phyloP scores from a whole-genome alignment of 345 rosid species.

The Cardamine chenopodiifolia region DNA sequence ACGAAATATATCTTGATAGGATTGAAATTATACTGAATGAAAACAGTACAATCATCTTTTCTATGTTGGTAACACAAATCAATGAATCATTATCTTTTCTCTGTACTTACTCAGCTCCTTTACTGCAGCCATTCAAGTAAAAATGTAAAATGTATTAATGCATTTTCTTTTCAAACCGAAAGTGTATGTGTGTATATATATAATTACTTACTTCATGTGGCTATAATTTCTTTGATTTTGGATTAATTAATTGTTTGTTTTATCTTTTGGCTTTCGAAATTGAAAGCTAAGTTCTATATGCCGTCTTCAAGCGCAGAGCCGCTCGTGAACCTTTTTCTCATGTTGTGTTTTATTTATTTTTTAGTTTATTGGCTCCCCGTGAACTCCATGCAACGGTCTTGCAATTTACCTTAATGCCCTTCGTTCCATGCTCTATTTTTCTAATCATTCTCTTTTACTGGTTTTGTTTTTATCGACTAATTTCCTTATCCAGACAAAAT shows the following conservation, averaged over 20 bases:
- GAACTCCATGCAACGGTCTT: slow-evolving; percentile 27
- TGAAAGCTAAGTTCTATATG: slow-evolving; percentile 20
- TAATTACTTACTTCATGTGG: slow-evolving; percentile 18
- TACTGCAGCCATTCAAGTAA: neutral
- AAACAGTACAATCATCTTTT: neutral
- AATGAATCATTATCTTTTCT: slow-evolving; percentile 9
- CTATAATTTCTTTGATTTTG: slow-evolving; percentile 32
- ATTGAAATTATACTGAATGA: too few species aligned
- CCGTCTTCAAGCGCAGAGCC: slow-evolving; percentile 25
- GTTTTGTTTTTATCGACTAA: slow-evolving; percentile 4
- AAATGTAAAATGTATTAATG: too few species aligned
- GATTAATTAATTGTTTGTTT: slow-evolving; percentile 24
- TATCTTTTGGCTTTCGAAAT: slow-evolving; percentile 28
- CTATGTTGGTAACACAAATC: neutral
- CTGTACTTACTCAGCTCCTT: neutral
- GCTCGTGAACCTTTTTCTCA: slow-evolving; percentile 39
- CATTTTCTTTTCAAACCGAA: neutral
- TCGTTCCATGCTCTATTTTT: neutral
- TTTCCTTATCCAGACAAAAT: slow-evolving; percentile 11
- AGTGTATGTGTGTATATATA: neutral
- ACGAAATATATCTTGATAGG: neutral
- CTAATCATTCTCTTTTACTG: neutral
- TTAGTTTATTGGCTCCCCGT: slow-evolving; percentile 35
- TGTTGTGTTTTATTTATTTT: neutral
- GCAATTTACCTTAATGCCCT: slow-evolving; percentile 16